phyloP scores from a whole-genome alignment of 2,329 filamentous ascomycete species.

The Penicillium palitans region DNA sequence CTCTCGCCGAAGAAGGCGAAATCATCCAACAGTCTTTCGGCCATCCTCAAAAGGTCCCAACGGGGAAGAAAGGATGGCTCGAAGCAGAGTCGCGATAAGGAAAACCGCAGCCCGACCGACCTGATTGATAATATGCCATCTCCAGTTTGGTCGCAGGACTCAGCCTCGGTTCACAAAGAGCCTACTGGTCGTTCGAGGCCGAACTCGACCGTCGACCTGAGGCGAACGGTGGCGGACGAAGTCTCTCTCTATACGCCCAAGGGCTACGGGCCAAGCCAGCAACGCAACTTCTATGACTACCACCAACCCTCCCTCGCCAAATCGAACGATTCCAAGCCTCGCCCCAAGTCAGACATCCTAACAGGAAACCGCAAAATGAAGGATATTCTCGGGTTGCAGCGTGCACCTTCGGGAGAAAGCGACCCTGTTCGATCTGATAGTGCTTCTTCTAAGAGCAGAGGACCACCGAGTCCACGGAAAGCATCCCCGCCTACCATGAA shows the following conservation, averaged over 20 bases:
- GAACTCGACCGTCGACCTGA: constrained; percentile 44
- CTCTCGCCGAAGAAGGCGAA: constrained; percentile 68
- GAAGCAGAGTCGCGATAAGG: constrained; percentile 67
- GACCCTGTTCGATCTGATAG: constrained; percentile 14
- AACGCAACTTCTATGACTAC: constrained; percentile 60
- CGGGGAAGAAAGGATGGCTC: constrained; percentile 63
- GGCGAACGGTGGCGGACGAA: constrained; percentile 53
- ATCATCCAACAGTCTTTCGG: constrained; percentile 78
- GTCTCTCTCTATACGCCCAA: constrained; percentile 60
- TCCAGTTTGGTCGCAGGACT: constrained; percentile 81
- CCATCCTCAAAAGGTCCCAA: constrained; percentile 71
- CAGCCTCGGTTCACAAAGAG: constrained; percentile 42
- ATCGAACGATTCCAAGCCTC: constrained; percentile 42
- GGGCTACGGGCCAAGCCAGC: constrained; percentile 61
- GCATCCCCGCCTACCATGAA: constrained; percentile 31
- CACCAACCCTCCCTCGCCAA: constrained; percentile 49
- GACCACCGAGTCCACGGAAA: constrained; percentile 27
- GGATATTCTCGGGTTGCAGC: constrained; percentile 34
- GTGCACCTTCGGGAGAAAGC: constrained; percentile 28
- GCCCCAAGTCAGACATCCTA: constrained; percentile 56
- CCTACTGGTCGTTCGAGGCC: constrained; percentile 38
- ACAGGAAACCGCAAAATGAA: constrained; percentile 44
- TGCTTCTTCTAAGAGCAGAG: constrained; percentile 20
- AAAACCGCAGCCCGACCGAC: constrained; percentile 69
- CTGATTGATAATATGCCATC: constrained; percentile 53